phyloP scores from a whole-genome alignment of 2,329 filamentous ascomycete genomes.

The Byssochlamys sp. region DNA sequence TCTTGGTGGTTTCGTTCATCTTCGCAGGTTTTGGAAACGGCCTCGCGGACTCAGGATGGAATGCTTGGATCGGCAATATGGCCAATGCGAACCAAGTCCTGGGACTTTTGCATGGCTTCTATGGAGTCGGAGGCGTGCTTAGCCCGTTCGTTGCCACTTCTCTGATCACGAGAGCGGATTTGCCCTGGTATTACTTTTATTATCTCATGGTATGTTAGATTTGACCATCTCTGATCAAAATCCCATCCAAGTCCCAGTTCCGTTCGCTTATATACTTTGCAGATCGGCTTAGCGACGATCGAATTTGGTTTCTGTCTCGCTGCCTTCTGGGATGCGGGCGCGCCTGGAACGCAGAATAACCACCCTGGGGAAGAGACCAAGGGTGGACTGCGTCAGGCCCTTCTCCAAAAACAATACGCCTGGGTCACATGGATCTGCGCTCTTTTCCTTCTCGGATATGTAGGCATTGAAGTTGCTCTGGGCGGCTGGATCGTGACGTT shows the following conservation, averaged over 20 bases:
- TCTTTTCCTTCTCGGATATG: conserved; percentile 62
- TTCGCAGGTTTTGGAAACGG: conserved; percentile 30
- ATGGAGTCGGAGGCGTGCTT: conserved; percentile 53
- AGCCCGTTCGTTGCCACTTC: conserved; percentile 60
- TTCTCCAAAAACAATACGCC: conserved; percentile 38
- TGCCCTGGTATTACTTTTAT: conserved; percentile 26
- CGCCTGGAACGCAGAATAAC: conserved; percentile 15
- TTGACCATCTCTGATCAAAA: no score
- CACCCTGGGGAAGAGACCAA: conserved; percentile 3
- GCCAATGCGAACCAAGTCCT: conserved; percentile 61
- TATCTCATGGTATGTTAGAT: neutral
- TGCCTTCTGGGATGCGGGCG: conserved; percentile 13
- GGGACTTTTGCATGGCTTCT: conserved; percentile 62
- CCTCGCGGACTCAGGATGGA: conserved; percentile 44
- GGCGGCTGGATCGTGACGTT: conserved; percentile 70
- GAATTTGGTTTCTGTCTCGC: conserved; percentile 8
- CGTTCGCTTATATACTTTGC: neutral
- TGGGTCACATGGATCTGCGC: conserved; percentile 62
- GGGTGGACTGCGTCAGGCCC: conserved; percentile 11
- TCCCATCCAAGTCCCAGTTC: no score
- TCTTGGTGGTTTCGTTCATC: conserved; percentile 25
- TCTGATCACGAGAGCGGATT: conserved; percentile 50
- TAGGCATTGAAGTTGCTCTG: conserved; percentile 56
- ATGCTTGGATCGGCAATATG: conserved; percentile 61
- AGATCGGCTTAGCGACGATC: conserved; percentile 11